Conservation (phyloP, 1,284 basidiomycete genomes). For the Cutaneotrichosporon cutaneum region DNA sequence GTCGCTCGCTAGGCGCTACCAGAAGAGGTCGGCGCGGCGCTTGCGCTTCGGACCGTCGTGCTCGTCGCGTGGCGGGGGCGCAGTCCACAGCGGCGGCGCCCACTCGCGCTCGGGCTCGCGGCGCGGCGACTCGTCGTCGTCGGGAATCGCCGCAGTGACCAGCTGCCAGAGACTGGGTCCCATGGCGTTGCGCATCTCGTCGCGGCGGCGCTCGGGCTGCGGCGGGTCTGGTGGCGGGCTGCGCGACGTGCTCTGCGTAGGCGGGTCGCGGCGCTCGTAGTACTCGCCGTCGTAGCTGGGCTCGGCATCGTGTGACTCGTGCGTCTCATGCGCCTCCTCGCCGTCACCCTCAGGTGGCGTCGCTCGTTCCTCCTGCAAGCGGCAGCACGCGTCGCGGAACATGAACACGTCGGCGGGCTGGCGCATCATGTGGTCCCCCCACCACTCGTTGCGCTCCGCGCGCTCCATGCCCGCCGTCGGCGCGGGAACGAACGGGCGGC, state of each 20-base stretch:
- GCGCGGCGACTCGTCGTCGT: conserved; percentile 8
- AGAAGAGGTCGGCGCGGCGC: not conserved
- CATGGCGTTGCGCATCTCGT: conserved; percentile 21
- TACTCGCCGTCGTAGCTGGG: not conserved
- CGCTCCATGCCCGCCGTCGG: conserved; percentile 23
- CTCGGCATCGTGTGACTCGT: not conserved
- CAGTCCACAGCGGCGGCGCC: not conserved
- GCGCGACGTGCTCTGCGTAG: not conserved
- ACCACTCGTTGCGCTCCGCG: conserved; percentile 20
- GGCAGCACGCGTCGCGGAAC: conserved; percentile 8
- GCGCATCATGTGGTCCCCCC: conserved; percentile 18
- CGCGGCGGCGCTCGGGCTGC: not conserved
- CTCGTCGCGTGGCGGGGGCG: not conserved
- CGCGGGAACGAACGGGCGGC: conserved; percentile 8
- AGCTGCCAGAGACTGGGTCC: conserved; percentile 23
- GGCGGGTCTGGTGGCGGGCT: not conserved
- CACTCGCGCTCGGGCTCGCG: not conserved
- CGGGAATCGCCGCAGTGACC: conserved; percentile 20
- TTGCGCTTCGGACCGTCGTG: not conserved
- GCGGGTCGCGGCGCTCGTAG: not conserved
- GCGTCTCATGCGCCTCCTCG: too few species aligned
- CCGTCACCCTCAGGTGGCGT: not conserved
- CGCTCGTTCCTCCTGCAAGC: not conserved
- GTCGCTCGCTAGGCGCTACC: not conserved
- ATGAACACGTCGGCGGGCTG: conserved; percentile 11